Conservation (phyloP, 1,139 yeast genomes). For the Sugiyamaella xylanicola region DNA sequence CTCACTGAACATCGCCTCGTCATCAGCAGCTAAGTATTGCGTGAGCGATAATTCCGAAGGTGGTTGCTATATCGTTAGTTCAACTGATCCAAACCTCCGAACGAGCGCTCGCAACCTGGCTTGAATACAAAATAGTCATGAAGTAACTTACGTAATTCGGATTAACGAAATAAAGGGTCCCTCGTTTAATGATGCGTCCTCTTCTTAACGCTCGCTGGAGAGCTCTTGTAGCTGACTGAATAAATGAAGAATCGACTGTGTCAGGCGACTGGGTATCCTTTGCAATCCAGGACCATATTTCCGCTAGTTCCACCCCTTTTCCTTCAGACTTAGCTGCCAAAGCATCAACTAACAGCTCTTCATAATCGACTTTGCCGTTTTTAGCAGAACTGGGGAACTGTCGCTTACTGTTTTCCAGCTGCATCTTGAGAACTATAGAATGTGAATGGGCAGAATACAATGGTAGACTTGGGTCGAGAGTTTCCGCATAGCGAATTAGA, state of each 20-base stretch:
- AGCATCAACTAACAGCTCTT: slow-evolving; percentile 43
- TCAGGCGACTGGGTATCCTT: slow-evolving; percentile 36
- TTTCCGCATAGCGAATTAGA: slow-evolving; percentile 44
- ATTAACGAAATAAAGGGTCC: slow-evolving; percentile 40
- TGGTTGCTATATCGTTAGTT: slow-evolving; percentile 37
- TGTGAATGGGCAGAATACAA: slow-evolving; percentile 44
- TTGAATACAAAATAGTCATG: not conserved
- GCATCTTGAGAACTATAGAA: slow-evolving; percentile 41
- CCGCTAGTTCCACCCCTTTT: slow-evolving; percentile 39
- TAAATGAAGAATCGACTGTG: slow-evolving; percentile 41
- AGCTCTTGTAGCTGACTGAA: slow-evolving; percentile 44
- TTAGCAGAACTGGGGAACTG: slow-evolving; percentile 30
- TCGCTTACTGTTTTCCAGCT: slow-evolving; percentile 42
- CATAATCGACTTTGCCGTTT: slow-evolving; percentile 37
- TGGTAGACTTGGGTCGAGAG: slow-evolving; percentile 42
- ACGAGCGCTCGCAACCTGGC: too few species aligned
- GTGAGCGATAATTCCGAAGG: slow-evolving; percentile 43
- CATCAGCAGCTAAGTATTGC: slow-evolving; percentile 43
- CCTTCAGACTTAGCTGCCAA: slow-evolving; percentile 42
- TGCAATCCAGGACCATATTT: slow-evolving; percentile 43
- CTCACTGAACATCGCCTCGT: slow-evolving; percentile 43
- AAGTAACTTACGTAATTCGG: slow-evolving; percentile 29
- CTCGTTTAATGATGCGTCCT: slow-evolving; percentile 41
- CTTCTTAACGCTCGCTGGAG: slow-evolving; percentile 43
- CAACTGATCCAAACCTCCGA: not conserved